Evolutionary conservation across 352 stramenopile genomes (phyloP).

Genomic region (Phytopythium aichiense): DNA sequence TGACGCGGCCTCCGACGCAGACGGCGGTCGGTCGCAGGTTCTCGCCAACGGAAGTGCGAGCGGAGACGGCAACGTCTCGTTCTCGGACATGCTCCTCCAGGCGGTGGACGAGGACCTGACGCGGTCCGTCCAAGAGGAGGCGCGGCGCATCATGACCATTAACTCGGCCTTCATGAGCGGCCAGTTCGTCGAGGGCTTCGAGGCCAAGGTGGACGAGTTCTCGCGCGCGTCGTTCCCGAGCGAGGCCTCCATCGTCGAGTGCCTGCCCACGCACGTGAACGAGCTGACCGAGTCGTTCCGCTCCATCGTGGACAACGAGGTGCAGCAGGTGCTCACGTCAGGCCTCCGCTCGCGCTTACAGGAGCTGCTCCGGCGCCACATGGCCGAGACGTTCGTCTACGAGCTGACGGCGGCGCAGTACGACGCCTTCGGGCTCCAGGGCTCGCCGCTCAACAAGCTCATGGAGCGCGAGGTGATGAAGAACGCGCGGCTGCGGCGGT

Average conservation of each 20-base stretch:
- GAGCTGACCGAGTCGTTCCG: constrained; percentile 70
- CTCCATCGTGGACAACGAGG: constrained; percentile 69
- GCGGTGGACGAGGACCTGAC: constrained; percentile 78
- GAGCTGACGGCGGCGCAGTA: constrained; percentile 63
- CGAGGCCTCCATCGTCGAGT: constrained; percentile 61
- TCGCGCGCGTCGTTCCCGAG: constrained; percentile 39
- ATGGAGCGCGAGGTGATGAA: constrained; percentile 68
- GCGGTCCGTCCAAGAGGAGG: constrained; percentile 53
- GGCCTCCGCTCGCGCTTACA: constrained; percentile 43
- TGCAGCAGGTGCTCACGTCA: constrained; percentile 52
- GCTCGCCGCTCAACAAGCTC: constrained; percentile 60
- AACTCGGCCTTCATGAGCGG: constrained; percentile 81
- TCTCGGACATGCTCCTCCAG: constrained; percentile 76
- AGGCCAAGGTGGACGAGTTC: constrained; percentile 57
- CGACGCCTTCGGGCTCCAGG: constrained; percentile 50
- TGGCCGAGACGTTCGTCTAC: constrained; percentile 57
- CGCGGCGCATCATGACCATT: constrained; percentile 85
- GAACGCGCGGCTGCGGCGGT: constrained; percentile 59
- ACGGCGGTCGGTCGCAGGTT: background rate
- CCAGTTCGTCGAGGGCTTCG: constrained; percentile 59
- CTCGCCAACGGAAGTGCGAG: background rate
- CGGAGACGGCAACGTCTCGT: constrained; percentile 40
- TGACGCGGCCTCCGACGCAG: background rate
- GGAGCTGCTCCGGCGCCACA: constrained; percentile 35
- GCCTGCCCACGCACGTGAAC: constrained; percentile 62